Evolutionary conservation across 1,284 basidiomycete genomes (phyloP), one percentile per base, ranked within the genome.

Genomic region (Phenoliferia sp.): DNA sequence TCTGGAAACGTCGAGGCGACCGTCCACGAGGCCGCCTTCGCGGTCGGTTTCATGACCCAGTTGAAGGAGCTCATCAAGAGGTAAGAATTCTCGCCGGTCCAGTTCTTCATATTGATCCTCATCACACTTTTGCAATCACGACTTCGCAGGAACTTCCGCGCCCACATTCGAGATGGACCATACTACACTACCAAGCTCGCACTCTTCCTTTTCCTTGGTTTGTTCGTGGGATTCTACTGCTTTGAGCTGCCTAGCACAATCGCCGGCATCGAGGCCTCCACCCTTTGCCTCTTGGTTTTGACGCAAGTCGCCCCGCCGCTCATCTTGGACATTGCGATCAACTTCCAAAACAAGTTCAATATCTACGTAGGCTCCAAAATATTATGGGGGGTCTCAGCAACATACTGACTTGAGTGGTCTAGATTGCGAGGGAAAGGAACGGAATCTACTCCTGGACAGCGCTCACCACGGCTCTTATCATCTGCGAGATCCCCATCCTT

Each of bases 371-470:
- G 62, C 39, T 44, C 39, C 39, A 44, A 44, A 44, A 12, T 22
- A n/a, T n/a, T n/a, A n/a, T n/a, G n/a, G n/a, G n/a, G n/a, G n/a
- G n/a, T 52, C 17, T 19, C 7, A 52, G 9, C 28, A 26, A 52
- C 48, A n/a, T n/a, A 52, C 7, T 26, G 22, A 6, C 5, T 6
- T 52, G 22, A 26, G 22, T 44, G 15, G 39, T n/a, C 48, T 26
- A 52, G 48, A 19, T 52, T 52, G 48, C 7, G 5, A 60, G 70
- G 31, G 70, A 72, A 58, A 60, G 69, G 16, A 65, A 59, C 55
- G 70, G 70, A 2, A 70, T 72, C 54, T 72, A 72, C 52, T 31
- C 26, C 19, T 72, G 70, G 70, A 15, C 22, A 17, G 57, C 68
- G 4, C 66, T 72, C n/a, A 48, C 66, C 56, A 63, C 70, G 9